Percentiles rank a stretch among this genome's conserved stretches.
Evolutionary conservation across 179 eudicot genomes (phyloP).

Genomic region (Heliamphora pulchella): DNA sequence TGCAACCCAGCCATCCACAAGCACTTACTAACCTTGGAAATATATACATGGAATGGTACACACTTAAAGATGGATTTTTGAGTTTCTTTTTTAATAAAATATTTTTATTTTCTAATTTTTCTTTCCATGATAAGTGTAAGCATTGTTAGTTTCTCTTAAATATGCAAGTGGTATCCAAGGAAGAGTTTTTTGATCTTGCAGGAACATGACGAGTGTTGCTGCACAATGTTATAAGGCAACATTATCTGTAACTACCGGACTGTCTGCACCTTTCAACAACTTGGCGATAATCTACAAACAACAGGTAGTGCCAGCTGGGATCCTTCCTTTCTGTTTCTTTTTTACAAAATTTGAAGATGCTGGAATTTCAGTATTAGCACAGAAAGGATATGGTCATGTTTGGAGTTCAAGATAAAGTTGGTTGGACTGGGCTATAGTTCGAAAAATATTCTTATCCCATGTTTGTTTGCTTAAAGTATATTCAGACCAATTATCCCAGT

Average conservation of each 20-base stretch:
- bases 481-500: too few relatives aligned
- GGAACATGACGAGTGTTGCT: constrained; percentile 91
- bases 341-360: not conserved
- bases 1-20: constrained; percentile 92
- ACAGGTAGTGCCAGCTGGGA: constrained; percentile 48
- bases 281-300: constrained; percentile 92
- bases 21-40: constrained; percentile 96
- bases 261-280: constrained; percentile 94
- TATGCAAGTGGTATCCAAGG: not conserved
- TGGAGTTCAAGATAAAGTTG: too few relatives aligned
- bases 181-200: constrained; percentile 24
- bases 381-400: not conserved
- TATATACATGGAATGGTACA: constrained; percentile 94
- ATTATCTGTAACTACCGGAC: constrained; percentile 78
- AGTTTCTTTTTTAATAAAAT: not conserved
- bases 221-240: constrained; percentile 90
- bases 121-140: not conserved
- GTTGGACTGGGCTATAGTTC: too few relatives aligned
- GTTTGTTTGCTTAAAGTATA: too few relatives aligned
- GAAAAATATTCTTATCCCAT: too few relatives aligned
- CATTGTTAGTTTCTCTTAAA: not conserved
- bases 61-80: constrained; percentile 13
- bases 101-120: not conserved
- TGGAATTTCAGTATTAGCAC: not conserved
- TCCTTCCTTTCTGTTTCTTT: not conserved